Evolutionary conservation across 441 rosid genomes (phyloP), one percentile per base, ranked within the genome.

Genomic region (Adansonia grandidieri): DNA sequence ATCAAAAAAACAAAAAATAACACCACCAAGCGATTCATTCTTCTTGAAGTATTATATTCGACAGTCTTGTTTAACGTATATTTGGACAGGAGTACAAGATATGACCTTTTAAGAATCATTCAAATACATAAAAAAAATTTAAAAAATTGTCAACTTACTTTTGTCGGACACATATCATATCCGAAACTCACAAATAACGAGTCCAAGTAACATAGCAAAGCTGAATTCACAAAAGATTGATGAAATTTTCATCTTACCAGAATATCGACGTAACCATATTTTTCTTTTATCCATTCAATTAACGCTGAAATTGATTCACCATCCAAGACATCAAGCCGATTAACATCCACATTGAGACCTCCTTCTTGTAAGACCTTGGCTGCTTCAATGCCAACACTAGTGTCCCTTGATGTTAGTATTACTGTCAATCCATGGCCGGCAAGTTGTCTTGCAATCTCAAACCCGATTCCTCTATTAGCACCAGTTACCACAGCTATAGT

Each of bases 401-500:
- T 78, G 82, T 92, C 91, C 83, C 99, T 86, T 3, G 99, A 89
- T 47, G 98, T 96, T 76, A 91, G 79, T 17, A 94, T 78, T 68
- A 94, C 97, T 0, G 93, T 90, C 79, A 96, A 61, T 50, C 98
- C 97, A 48, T 94, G 99, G 1, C 54, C 85, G 0, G 97, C 97
- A 9, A 96, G 96, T 80, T 96, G 98, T 47, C 93, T 88, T 0
- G 86, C 95, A 61, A 91, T 88, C 82, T 96, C 98, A 50, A 89
- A 87, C 14, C 99, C 99, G 17, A 96, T 92, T n/a, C 98, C 98
- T 79, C 96, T 84, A 56, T 93, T 96, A 4, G 93, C 86, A 65
- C 98, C 99, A 0, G 97, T 96, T 76, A 96, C 98, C 62, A 96
- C 97, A 4, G 97, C 97, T 61, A 96, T 79, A 24, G 90, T 94